Evolutionary conservation across 2,329 filamentous ascomycete species (phyloP).

Genomic region (Calycina herbarum): DNA sequence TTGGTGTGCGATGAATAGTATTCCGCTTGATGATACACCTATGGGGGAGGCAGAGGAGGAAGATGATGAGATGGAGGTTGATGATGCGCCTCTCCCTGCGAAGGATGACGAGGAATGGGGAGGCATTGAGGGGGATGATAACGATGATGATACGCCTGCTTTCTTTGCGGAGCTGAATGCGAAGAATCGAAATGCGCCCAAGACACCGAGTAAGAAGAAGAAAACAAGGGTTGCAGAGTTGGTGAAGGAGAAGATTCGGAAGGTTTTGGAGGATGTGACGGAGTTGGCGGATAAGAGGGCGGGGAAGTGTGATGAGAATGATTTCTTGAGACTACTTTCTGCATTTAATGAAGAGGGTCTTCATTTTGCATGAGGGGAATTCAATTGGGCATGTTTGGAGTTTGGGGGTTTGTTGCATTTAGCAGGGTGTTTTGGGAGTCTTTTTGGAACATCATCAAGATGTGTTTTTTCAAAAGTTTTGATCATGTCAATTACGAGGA

Average conservation of each 20-base stretch:
- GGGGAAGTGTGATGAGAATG: constrained; percentile 86
- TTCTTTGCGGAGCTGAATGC: constrained; percentile 71
- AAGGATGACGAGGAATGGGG: constrained; percentile 51
- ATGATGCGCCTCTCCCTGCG: constrained; percentile 43
- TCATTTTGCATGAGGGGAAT: constrained; percentile 60
- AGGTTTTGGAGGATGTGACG: constrained; percentile 79
- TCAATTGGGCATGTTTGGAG: background rate
- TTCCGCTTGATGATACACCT: constrained; percentile 70
- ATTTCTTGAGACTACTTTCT: constrained; percentile 77
- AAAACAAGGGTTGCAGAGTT: constrained; percentile 79
- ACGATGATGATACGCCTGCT: constrained; percentile 75
- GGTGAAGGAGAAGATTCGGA: constrained; percentile 83
- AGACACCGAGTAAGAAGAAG: constrained; percentile 69
- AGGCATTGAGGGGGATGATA: constrained; percentile 53
- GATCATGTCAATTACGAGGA: background rate
- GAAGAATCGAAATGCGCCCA: constrained; percentile 43
- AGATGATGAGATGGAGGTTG: constrained; percentile 47
- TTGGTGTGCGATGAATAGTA: constrained; percentile 85
- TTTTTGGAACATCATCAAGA: background rate
- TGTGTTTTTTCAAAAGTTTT: background rate
- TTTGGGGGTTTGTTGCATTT: constrained; percentile 13
- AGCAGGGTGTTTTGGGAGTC: constrained; percentile 33
- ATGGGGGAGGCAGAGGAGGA: constrained; percentile 45
- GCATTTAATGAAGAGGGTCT: constrained; percentile 92
- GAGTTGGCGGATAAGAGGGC: constrained; percentile 78